phyloP scores from a whole-genome alignment of 208 protist genomes.

The Porcisia deanei region DNA sequence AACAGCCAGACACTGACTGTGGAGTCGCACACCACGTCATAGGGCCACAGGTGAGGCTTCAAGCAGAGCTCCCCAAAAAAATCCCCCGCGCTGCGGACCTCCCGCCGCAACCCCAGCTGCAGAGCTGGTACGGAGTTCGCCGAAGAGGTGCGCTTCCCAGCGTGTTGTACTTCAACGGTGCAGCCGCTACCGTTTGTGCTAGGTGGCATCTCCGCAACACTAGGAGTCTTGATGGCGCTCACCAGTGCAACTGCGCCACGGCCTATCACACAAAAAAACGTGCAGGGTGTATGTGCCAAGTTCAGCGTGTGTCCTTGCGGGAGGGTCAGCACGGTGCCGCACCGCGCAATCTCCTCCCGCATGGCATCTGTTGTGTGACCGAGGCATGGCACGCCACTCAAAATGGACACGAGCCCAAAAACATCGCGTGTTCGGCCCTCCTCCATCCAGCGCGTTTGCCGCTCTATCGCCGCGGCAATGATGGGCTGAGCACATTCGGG shows the following conservation, averaged over 20 bases:
- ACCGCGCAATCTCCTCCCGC: conserved; percentile 53
- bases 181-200: background rate
- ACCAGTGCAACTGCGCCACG: conserved; percentile 57
- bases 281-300: conserved; percentile 46
- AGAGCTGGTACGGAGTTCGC: background rate
- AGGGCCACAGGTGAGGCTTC: conserved; percentile 69
- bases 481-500: conserved; percentile 47
- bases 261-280: conserved; percentile 74
- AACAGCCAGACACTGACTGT: conserved; percentile 82
- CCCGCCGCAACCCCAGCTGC: conserved; percentile 25
- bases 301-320: conserved; percentile 55
- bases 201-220: background rate
- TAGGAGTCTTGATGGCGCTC: background rate
- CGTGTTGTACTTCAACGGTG: background rate
- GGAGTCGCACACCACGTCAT: conserved; percentile 55
- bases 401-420: conserved; percentile 68
- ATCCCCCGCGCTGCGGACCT: conserved; percentile 52
- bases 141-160: background rate
- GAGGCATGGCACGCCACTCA: conserved; percentile 80
- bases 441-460: conserved; percentile 70
- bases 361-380: conserved; percentile 79
- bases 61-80: conserved; percentile 86
- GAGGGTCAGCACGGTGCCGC: conserved; percentile 48
- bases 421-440: conserved; percentile 59
- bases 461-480: conserved; percentile 46